Evolutionary conservation across 73 alveolate species (phyloP).

Genomic region (Loxodes magnus): DNA sequence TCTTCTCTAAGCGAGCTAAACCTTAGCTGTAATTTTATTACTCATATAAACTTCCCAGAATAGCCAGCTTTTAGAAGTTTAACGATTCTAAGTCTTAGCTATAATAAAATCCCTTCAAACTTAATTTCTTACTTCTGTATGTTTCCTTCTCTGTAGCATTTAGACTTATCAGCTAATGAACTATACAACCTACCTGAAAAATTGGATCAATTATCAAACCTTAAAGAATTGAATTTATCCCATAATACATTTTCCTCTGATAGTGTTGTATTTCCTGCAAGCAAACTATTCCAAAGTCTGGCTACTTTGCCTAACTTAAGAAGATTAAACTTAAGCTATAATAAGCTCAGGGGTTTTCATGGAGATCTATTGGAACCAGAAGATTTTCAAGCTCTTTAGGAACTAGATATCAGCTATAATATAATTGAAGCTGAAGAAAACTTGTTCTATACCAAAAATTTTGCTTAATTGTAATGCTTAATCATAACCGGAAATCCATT

Average conservation of each 20-base stretch:
- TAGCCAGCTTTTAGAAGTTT: slow-evolving; percentile 43
- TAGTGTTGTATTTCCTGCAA: slow-evolving; percentile 34
- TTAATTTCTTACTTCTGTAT: slow-evolving; percentile 13
- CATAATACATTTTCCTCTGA: slow-evolving; percentile 34
- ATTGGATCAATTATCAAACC: slow-evolving; percentile 6
- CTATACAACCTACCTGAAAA: slow-evolving; percentile 52
- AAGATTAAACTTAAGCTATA: slow-evolving; percentile 35
- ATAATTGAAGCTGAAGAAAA: slow-evolving; percentile 34
- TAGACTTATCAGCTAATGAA: slow-evolving; percentile 40
- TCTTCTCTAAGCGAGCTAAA: slow-evolving; percentile 36
- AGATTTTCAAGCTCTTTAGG: slow-evolving; percentile 21
- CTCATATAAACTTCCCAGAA: slow-evolving; percentile 15
- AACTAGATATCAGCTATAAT: slow-evolving; percentile 45
- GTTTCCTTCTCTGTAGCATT: slow-evolving; percentile 16
- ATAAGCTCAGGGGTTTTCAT: slow-evolving; percentile 35
- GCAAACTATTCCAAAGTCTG: slow-evolving; percentile 19
- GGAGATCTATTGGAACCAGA: slow-evolving; percentile 17
- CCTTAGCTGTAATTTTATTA: slow-evolving; percentile 39
- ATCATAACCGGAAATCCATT: slow-evolving; percentile 54
- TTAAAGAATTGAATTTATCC: slow-evolving; percentile 35
- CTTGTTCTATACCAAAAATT: slow-evolving; percentile 13
- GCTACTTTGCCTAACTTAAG: slow-evolving; percentile 29
- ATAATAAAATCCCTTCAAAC: slow-evolving; percentile 34
- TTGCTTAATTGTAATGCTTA: slow-evolving; percentile 21
- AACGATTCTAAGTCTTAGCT: slow-evolving; percentile 26